Conservation (phyloP, 2,329 filamentous ascomycete species). For the Dactylellina drechsleri region DNA sequence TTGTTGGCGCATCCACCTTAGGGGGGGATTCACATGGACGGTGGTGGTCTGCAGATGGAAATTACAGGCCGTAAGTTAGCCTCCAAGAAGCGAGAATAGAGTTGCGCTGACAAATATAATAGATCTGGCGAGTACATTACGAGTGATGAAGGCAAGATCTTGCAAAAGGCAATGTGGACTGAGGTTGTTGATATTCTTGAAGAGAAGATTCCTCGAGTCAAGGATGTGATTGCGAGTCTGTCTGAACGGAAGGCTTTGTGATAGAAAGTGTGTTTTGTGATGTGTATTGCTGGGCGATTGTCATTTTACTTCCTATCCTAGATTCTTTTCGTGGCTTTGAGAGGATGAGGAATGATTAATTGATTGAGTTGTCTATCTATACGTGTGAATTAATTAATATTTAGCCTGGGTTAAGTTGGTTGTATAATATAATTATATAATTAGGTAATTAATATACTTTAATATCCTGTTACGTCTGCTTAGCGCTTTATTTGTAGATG, state of each 20-base stretch:
- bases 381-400: too few species aligned
- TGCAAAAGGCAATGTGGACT: constrained; percentile 33
- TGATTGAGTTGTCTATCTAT: too few species aligned
- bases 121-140: constrained; percentile 27
- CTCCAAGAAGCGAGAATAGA: constrained; percentile 20
- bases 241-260: constrained; percentile 18
- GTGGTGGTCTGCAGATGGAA: constrained; percentile 29
- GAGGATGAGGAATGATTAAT: too few species aligned
- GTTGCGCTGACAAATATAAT: constrained; percentile 25
- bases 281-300: too few species aligned
- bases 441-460: too few species aligned
- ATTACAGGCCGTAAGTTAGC: constrained; percentile 24
- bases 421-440: too few species aligned
- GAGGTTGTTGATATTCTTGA: constrained; percentile 24
- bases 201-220: constrained; percentile 24
- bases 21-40: neutral
- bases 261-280: constrained; percentile 13
- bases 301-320: too few species aligned
- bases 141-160: constrained; percentile 30
- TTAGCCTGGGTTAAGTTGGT: too few species aligned
- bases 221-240: constrained; percentile 26
- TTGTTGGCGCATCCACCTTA: too few species aligned
- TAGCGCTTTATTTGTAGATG: too few species aligned
- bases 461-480: too few species aligned
- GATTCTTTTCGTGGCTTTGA: too few species aligned